Evolutionary conservation across 2,329 filamentous ascomycete genomes (phyloP), one percentile per base, ranked within the genome.

Genomic region (Epichloe uncinata): DNA sequence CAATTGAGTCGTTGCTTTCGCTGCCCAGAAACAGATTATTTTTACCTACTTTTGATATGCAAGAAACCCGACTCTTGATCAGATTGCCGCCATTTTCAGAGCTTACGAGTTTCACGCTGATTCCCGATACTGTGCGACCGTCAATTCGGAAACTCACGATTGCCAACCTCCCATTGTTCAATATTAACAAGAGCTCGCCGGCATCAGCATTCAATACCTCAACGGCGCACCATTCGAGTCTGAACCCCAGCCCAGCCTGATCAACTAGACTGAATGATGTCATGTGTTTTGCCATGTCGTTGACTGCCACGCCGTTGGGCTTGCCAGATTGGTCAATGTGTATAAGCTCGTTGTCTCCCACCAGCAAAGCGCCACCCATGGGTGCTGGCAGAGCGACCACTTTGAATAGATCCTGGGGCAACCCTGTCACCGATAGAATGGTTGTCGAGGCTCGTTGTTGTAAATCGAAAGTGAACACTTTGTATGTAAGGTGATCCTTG

Each of bases 321-420:
- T 95, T 96, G 33, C 93, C 93, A 11, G 88, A 88, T 72, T 98
- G 93, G 61, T 97, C 91, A 56, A 98, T 82, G 64, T 98, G 93
- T 53, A 98, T 86, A 54, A 98, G 68, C 62, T 96, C 89, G 62
- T 98, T 97, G 45, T 78, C 76, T 30, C 93, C 94, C 18, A 97
- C 71, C 15, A 98, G 75, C 15, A 98, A 71, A 37, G 89, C 87
- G 42, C 93, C 93, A 22, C 93, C 93, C 40, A 97, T 83, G 1
- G 91, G 91, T 5, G 85, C 75, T 4, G 90, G 87, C 3, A 98
- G 70, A 7, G 93, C 82, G 43, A 96, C 73, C 42, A 97, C 83
- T 57, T 81, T 80, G 63, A 84, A 87, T 9, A 97, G 74, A 64
- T 97, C 91, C 61, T 88, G 89, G 1, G 93, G 94, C 41, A 98